Percentiles rank a stretch among this genome's conserved stretches.
Conservation (phyloP, 495 filamentous ascomycete genomes). For the Parachaetomium inaequale region DNA sequence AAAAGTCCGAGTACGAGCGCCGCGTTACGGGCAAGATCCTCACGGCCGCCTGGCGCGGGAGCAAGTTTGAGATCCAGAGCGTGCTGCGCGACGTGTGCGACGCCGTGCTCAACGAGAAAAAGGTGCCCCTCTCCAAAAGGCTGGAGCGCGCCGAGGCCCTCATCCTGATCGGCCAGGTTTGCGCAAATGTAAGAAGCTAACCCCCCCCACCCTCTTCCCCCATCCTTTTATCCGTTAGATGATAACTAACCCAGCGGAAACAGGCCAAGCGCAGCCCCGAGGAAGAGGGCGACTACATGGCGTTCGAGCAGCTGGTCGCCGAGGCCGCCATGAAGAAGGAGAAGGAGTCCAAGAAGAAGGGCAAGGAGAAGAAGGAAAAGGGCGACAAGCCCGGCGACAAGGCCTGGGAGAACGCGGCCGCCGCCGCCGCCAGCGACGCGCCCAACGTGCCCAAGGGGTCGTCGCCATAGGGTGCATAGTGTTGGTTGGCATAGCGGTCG, state of each 20-base stretch:
- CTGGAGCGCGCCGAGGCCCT: conserved; percentile 87
- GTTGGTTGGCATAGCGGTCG: background rate
- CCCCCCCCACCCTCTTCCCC: conserved; percentile 1
- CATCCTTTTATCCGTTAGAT: conserved; percentile 24
- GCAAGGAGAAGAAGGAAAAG: conserved; percentile 59
- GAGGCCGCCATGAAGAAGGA: conserved; percentile 94
- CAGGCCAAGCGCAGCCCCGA: conserved; percentile 89
- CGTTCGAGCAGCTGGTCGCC: conserved; percentile 96
- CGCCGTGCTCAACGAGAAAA: conserved; percentile 67
- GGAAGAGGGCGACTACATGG: conserved; percentile 98
- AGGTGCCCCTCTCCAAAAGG: conserved; percentile 75
- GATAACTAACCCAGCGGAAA: background rate
- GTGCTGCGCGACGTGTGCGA: conserved; percentile 87
- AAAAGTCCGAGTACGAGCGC: conserved; percentile 92
- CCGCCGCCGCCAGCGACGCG: conserved; percentile 38
- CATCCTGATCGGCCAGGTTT: conserved; percentile 82
- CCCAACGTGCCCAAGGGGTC: conserved; percentile 43
- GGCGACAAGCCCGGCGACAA: conserved; percentile 45
- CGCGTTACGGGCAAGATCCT: conserved; percentile 96
- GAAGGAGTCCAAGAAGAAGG: conserved; percentile 69
- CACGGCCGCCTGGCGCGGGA: conserved; percentile 95
- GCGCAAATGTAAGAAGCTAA: conserved; percentile 63
- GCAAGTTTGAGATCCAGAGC: conserved; percentile 97
- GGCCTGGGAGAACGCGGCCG: conserved; percentile 27
- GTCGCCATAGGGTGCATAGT: background rate